Evolutionary conservation across 768 basidiomycete species (phyloP).

Genomic region (Pseudohyphozyma bogoriensis): DNA sequence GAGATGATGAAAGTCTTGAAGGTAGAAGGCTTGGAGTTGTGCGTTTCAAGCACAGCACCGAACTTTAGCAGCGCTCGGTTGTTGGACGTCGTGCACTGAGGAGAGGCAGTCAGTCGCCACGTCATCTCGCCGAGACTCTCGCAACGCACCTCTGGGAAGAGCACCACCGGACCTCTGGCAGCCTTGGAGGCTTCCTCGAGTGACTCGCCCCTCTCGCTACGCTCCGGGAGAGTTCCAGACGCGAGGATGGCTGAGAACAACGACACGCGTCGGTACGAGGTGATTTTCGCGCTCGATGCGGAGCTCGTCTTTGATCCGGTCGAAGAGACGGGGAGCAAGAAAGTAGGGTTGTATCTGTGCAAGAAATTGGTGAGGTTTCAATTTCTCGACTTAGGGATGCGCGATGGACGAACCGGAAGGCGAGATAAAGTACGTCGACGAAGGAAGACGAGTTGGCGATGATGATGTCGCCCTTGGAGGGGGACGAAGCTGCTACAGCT

Average conservation of each 20-base stretch:
- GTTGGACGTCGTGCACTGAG: conserved; percentile 24
- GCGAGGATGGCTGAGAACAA: background rate
- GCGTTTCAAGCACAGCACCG: background rate
- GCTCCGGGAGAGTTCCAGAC: background rate
- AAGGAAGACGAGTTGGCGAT: conserved; percentile 23
- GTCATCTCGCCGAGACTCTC: no score
- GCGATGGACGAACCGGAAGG: conserved; percentile 16
- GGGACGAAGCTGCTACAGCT: conserved; percentile 9
- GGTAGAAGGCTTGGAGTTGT: background rate
- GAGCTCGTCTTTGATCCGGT: background rate
- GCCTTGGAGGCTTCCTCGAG: conserved; percentile 1
- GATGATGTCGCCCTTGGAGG: conserved; percentile 26
- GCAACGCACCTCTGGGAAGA: conserved; percentile 25
- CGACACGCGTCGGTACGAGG: background rate
- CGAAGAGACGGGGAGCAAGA: conserved; percentile 19
- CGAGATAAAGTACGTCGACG: conserved; percentile 29
- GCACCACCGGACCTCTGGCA: conserved; percentile 9
- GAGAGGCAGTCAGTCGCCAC: background rate
- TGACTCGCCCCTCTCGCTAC: conserved; percentile 1
- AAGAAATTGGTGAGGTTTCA: background rate
- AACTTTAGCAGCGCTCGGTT: conserved; percentile 27
- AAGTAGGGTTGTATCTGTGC: conserved; percentile 22
- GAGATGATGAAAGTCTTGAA: conserved; percentile 15
- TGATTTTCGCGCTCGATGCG: background rate
- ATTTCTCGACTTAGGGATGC: background rate